Base-by-base conservation (phyloP, 208 protist genomes). In the Trypanosoma mega region DNA sequence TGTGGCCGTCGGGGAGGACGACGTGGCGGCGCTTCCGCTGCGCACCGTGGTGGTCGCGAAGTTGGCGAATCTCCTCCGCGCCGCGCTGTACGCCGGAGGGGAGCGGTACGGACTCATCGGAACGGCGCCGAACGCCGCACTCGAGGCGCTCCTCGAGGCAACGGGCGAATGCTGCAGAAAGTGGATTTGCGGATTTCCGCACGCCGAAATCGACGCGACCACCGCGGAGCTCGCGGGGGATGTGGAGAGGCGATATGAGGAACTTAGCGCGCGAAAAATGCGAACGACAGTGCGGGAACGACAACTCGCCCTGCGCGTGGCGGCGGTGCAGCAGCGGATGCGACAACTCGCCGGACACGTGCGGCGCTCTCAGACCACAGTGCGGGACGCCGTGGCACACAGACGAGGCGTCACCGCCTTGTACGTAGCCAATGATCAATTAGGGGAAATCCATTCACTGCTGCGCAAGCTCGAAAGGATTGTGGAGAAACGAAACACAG, bases 331-430 rank as follows among this genome's bases (percentile, higher is more conserved):
- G 33, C 46, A 68, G 21, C 44, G 58, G 16, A 46, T 76, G 20
- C 9, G 44, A 9, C 51, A 72, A 20, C 34, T 78, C 18, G 36
- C 33, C 7, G 26, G 39, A 16, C 62, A 29, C 9, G 37, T 81
- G 1, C 48, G 45, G 8, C 5, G 41, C 24, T 85, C 75, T 62
- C 68, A 63, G 23, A 62, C 54, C 52, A 78, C 60, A 12, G 50
- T 95, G 30, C 64, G 85, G n/a, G 79, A 91, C 29, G 83, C 73
- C 12, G 65, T 95, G 27, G 75, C 80, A 47, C 80, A 90, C 54
- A 74, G 82, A 20, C 53, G 78, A 7, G 88, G 88, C 8, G 61
- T 48, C 5, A 56, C 68, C 5, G 62, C 71, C 18, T 36, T 95
- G 16, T 60, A 68, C 20, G 70, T 52, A 14, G 82, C 82, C 18